Percentiles rank a stretch among this genome's conserved stretches.
Conservation (phyloP, 2,329 filamentous ascomycete species). For the Didymella glomerata region DNA sequence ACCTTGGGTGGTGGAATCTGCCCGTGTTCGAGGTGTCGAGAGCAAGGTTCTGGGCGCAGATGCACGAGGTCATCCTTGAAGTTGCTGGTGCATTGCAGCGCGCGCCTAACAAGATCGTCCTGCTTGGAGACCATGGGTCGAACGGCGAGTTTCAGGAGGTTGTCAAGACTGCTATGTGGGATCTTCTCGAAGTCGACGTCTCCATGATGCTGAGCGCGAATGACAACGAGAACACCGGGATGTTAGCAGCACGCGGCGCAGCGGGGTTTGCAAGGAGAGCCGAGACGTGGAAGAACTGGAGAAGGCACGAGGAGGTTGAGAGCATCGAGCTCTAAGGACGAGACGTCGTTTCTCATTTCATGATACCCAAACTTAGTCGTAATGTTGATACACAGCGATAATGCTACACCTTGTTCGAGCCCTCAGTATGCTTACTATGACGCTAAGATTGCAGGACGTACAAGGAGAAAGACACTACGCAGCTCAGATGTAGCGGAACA, state of each 20-base stretch:
- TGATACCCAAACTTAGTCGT: constrained; percentile 24
- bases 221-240: constrained; percentile 16
- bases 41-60: constrained; percentile 35
- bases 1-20: constrained; percentile 40
- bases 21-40: constrained; percentile 34
- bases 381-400: constrained; percentile 19
- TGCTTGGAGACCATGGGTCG: constrained; percentile 34
- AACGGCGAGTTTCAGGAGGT: constrained; percentile 34
- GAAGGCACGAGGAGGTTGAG: constrained; percentile 6
- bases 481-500: constrained; percentile 72
- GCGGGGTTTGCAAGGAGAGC: constrained; percentile 32
- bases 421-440: not conserved
- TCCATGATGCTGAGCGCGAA: constrained; percentile 25
- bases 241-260: constrained; percentile 36
- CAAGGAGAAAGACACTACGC: not conserved
- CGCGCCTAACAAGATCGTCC: constrained; percentile 33
- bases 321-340: constrained; percentile 17
- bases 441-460: constrained; percentile 8
- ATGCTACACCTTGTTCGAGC: constrained; percentile 8
- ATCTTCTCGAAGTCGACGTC: constrained; percentile 32
- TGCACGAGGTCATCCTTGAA: constrained; percentile 33
- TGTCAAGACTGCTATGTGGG: constrained; percentile 34
- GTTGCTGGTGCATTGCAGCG: constrained; percentile 20
- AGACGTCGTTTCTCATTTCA: constrained; percentile 8
- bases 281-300: constrained; percentile 10